Evolutionary conservation across 1,284 basidiomycete species (phyloP), one percentile per base, ranked within the genome.

Genomic region (Neonothopanus nambi): DNA sequence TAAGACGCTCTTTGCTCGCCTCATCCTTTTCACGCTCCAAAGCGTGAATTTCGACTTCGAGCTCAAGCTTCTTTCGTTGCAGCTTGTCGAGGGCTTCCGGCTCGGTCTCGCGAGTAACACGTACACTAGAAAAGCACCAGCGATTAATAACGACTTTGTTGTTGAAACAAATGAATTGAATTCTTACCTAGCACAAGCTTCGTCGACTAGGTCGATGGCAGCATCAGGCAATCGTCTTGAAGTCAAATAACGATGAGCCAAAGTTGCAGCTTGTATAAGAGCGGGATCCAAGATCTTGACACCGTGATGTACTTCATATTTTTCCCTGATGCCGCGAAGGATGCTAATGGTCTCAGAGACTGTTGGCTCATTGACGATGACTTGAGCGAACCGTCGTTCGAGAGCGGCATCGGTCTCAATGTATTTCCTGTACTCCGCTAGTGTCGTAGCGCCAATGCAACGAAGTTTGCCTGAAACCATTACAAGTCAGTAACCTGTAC

Each of bases 41-140:
- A 7, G 96, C 97, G 67, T 98, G 95, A 26, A 98, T 91, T 68
- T 98, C 96, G 36, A 99, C 90, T 68, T 98, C 92, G 44, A 99
- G 81, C 65, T 97, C 92, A 40, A 99, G 84, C 69, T 94, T 95
- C 55, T 82, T 83, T 30, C 95, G 86, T 68, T 98, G 93, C n/a
- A 99, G 81, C 63, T 89, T 88, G 72, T 99, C 96, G 64, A 99
- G 92, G 2, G 84, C 91, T 72, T 98, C 96, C 0, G 96, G 96
- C 54, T 92, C 85, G 0, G 95, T 98, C 73, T 98, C 96, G 35
- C 93, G 86, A 20, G 93, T 93, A 30, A 98, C 92, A 56, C 95
- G 89, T 45, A 96, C 95, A 66, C 86, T 82, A 64, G 41, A 59
- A 48, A 41, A 33, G 3, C 8, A 9, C 9, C 30, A 56, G 56